A percentile compares a stretch with the other conserved stretches of the same genome.
Evolutionary conservation across 768 basidiomycete genomes (phyloP).

Genomic region (Nidularia sp.): DNA sequence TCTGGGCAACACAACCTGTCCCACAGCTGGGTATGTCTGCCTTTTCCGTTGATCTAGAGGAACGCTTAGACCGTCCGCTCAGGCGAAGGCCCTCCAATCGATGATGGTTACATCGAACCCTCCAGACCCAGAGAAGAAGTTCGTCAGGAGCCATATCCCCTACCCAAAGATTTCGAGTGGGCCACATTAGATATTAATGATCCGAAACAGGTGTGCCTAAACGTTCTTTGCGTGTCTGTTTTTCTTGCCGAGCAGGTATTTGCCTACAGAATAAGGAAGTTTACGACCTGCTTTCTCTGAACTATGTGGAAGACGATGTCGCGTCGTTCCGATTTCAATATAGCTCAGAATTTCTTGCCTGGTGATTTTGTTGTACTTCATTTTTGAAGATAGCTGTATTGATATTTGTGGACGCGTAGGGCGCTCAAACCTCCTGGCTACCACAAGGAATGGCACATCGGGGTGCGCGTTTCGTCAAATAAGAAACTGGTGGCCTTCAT

Average conservation of each 20-base stretch:
- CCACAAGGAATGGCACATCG: constrained; percentile 91
- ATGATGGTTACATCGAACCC: constrained; percentile 89
- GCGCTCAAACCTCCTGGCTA: constrained; percentile 94
- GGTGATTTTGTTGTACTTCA: constrained; percentile 39
- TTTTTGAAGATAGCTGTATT: not conserved
- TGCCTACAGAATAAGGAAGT: constrained; percentile 76
- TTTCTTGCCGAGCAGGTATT: constrained; percentile 1
- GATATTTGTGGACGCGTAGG: constrained; percentile 41
- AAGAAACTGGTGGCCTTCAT: constrained; percentile 97
- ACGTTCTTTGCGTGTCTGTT: not conserved
- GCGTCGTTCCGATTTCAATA: constrained; percentile 98
- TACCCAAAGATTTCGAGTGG: constrained; percentile 96
- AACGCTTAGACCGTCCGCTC: not conserved
- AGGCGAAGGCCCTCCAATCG: constrained; percentile 63
- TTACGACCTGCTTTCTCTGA: constrained; percentile 83
- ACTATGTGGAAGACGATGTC: constrained; percentile 96
- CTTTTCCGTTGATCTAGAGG: not conserved
- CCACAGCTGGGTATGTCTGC: constrained; percentile 66
- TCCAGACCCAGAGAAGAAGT: constrained; percentile 74
- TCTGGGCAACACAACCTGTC: constrained; percentile 98
- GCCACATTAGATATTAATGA: constrained; percentile 74
- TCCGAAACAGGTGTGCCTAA: constrained; percentile 59
- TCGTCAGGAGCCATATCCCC: constrained; percentile 80
- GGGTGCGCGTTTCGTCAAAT: constrained; percentile 86
- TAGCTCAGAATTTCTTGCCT: constrained; percentile 88